Conservation (phyloP, 257 asterid species). For the Pogostemon cablin region DNA sequence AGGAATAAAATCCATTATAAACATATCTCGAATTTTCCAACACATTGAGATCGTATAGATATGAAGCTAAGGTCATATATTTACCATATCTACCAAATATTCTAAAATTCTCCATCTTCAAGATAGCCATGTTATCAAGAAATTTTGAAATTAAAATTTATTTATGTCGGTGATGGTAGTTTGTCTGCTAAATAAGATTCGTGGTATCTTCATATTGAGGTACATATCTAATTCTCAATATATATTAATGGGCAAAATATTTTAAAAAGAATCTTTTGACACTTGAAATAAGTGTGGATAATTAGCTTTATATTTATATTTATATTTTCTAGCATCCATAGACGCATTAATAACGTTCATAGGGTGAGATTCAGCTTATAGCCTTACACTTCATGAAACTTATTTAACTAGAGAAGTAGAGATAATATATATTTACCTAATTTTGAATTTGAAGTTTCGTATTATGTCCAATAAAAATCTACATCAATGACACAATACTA, state of each 20-base stretch:
- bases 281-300: neutral
- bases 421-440: no score
- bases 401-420: no score
- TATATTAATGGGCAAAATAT: neutral
- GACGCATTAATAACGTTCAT: no score
- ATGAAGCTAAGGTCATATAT: conserved; percentile 17
- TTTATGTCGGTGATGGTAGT: conserved; percentile 15
- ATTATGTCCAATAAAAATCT: no score
- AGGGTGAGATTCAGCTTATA: no score
- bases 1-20: conserved; percentile 29
- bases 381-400: no score
- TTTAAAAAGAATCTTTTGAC: neutral
- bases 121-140: conserved; percentile 15
- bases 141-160: conserved; percentile 26
- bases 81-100: conserved; percentile 30
- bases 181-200: conserved; percentile 28
- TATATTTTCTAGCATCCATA: neutral
- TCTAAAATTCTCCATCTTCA: conserved; percentile 6
- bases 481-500: no score
- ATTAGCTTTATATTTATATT: neutral
- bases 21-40: neutral
- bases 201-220: conserved; percentile 17
- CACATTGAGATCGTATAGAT: conserved; percentile 19
- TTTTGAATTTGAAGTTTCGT: no score
- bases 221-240: conserved; percentile 12